Percentiles rank a stretch among this genome's conserved stretches.
phyloP scores from a whole-genome alignment of 2,329 filamentous ascomycete species.

The Gliomastix tumulicola region DNA sequence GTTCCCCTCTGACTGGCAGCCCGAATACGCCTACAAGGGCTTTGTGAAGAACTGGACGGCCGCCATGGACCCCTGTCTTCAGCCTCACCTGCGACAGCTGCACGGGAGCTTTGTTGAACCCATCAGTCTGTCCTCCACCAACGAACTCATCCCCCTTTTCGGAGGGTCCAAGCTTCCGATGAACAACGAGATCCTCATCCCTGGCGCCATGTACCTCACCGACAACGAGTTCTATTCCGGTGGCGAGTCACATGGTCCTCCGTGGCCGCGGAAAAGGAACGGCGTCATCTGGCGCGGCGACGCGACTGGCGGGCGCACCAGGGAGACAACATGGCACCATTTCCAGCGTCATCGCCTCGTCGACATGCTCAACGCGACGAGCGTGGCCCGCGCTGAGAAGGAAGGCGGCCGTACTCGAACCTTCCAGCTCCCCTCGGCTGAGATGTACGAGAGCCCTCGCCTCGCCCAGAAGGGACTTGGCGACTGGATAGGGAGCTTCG shows the following conservation, averaged over 20 bases:
- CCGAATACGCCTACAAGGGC: constrained; percentile 32
- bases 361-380: constrained; percentile 60
- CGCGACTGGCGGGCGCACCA: constrained; percentile 50
- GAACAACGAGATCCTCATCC: constrained; percentile 59
- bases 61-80: constrained; percentile 51
- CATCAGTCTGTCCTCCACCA: constrained; percentile 41
- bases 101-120: constrained; percentile 53
- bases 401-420: constrained; percentile 30
- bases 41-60: constrained; percentile 52
- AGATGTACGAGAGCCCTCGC: constrained; percentile 33
- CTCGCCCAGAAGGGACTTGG: constrained; percentile 26
- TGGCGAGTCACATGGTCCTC: constrained; percentile 42
- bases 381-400: constrained; percentile 38
- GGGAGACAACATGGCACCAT: constrained; percentile 53
- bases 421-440: constrained; percentile 37
- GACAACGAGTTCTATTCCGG: constrained; percentile 53
- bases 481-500: constrained; percentile 28
- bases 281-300: constrained; percentile 58
- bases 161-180: constrained; percentile 55
- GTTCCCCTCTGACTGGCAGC: constrained; percentile 23
- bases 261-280: constrained; percentile 51
- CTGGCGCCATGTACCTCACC: constrained; percentile 57
- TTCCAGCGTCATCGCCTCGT: constrained; percentile 69
- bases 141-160: constrained; percentile 53
- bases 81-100: constrained; percentile 40